These are phyloP conservation scores for Haematococcus sp. DNA, from an alignment of 139 green algal genomes.

Conservation along the genomic window DNA sequence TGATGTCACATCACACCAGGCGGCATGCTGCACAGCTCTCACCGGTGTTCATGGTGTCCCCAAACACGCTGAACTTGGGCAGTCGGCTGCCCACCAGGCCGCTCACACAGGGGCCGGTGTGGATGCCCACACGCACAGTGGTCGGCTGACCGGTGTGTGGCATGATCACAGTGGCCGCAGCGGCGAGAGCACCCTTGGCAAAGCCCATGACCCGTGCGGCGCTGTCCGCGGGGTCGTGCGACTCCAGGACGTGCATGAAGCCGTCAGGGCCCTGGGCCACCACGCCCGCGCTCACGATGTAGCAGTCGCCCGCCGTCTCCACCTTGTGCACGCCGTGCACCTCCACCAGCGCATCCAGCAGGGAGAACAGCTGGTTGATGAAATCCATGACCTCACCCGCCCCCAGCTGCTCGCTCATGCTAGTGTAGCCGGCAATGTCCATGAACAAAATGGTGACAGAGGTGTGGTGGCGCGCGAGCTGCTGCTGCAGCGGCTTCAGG, in stretches of 20 bases:
- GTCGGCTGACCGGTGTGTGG: too few relatives aligned
- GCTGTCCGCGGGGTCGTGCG: too few relatives aligned
- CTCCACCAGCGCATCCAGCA: conserved; percentile 34
- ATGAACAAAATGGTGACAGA: too few relatives aligned
- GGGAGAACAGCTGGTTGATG: conserved; percentile 29
- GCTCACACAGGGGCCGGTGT: conserved; percentile 15
- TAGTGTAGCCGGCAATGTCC: conserved; percentile 26
- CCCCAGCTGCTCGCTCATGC: conserved; percentile 19
- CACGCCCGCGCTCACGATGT: conserved; percentile 22
- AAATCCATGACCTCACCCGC: conserved; percentile 20
- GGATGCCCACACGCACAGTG: too few relatives aligned
- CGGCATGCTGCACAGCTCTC: too few relatives aligned
- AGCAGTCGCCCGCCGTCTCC: conserved; percentile 35
- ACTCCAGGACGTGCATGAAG: neutral
- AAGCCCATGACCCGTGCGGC: too few relatives aligned
- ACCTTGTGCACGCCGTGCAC: conserved; percentile 38
- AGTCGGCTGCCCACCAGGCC: conserved; percentile 31
- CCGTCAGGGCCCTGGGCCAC: neutral
- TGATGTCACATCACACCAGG: too few relatives aligned
- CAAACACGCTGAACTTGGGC: conserved; percentile 34
- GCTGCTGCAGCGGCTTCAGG: too few relatives aligned
- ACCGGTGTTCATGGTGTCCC: conserved; percentile 30
- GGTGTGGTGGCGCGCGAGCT: too few relatives aligned
- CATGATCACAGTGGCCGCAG: too few relatives aligned
- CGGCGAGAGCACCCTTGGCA: too few relatives aligned